Evolutionary conservation across 495 filamentous ascomycete species (phyloP), one percentile per base, ranked within the genome.

Genomic region (Neurospora hispaniola): DNA sequence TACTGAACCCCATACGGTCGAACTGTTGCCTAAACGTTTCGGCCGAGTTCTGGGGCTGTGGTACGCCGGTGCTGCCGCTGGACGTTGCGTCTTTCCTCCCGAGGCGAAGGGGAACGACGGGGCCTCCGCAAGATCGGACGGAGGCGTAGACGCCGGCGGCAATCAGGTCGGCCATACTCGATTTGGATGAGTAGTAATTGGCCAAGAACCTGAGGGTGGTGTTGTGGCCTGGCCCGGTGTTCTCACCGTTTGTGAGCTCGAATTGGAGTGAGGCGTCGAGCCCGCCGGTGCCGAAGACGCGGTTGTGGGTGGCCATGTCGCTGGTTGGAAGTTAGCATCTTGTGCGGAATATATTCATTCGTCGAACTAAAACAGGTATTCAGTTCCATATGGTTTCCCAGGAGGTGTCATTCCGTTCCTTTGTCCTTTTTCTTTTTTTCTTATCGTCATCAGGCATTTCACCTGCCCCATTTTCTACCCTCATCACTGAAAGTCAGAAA

Each of bases 231-330:
- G 86, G 80, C 3, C 89, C 89, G 9, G 85, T 83, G 76, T 91
- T 90, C 71, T 90, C 89, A 71, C 84, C 84, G 71, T 83, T 82
- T 59, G 76, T 81, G 54, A 87, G 73, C 75, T 91, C 89, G 72
- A 87, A 91, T 43, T 87, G 85, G 41, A 91, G 77, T 2, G 88
- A 90, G 39, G 82, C 88, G 78, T 91, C 89, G 48, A 91, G 71
- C 3, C 89, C 89, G 48, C 88, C 88, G n/a, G 79, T 76, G 8
- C 80, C 80, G 42, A 80, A 80, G 74, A 78, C 85, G 20, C 81
- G 79, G 78, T 86, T 86, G 27, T 81, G 84, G 8, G 87, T 88
- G 7, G 88, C 80, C 85, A 90, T 90, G 75, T 91, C 89, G 76
- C 77, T 79, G 42, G 66, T 10, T 5, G 35, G 35, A 5, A 69